A percentile compares a stretch with the other conserved stretches of the same genome.
Evolutionary conservation across 2,329 filamentous ascomycete genomes (phyloP).

Genomic region (Hypoxylon sp.): DNA sequence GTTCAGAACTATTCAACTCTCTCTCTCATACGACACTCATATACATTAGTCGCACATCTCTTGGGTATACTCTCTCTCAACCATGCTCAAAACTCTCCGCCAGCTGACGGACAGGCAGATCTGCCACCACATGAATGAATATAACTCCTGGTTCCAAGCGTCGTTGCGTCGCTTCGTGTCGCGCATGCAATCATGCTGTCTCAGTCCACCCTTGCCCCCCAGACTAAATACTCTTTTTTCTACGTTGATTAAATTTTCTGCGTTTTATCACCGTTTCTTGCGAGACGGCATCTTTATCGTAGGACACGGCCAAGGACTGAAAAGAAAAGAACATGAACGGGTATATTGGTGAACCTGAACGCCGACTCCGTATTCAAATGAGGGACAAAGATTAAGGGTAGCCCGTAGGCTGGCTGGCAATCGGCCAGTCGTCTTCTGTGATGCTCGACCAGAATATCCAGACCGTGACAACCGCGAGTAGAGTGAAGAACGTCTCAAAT

Average conservation of each 20-base stretch:
- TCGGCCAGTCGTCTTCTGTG: conserved; percentile 97
- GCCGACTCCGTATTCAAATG: conserved; percentile 52
- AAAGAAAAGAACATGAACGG: conserved; percentile 52
- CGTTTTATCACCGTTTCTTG: conserved; percentile 34
- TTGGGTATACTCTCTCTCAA: conserved; percentile 53
- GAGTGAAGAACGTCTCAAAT: conserved; percentile 93
- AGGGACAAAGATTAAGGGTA: conserved; percentile 57
- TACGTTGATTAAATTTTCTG: conserved; percentile 46
- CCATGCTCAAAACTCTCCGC: conserved; percentile 45
- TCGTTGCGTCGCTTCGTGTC: conserved; percentile 43
- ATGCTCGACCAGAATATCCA: conserved; percentile 99
- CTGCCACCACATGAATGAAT: conserved; percentile 41
- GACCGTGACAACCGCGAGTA: conserved; percentile 83
- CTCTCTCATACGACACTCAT: conserved; percentile 55
- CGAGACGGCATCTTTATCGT: conserved; percentile 27
- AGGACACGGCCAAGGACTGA: conserved; percentile 45
- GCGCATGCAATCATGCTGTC: conserved; percentile 44
- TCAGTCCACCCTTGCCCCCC: conserved; percentile 27
- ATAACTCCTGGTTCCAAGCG: conserved; percentile 33
- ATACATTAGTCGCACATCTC: conserved; percentile 53
- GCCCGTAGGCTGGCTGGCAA: conserved; percentile 57
- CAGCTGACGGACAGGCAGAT: conserved; percentile 32
- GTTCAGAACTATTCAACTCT: conserved; percentile 48
- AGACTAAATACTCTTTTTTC: conserved; percentile 32
- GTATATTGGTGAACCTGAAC: conserved; percentile 55